Conservation (phyloP, 2,329 filamentous ascomycete species). For the Myrmaecium sp. region DNA sequence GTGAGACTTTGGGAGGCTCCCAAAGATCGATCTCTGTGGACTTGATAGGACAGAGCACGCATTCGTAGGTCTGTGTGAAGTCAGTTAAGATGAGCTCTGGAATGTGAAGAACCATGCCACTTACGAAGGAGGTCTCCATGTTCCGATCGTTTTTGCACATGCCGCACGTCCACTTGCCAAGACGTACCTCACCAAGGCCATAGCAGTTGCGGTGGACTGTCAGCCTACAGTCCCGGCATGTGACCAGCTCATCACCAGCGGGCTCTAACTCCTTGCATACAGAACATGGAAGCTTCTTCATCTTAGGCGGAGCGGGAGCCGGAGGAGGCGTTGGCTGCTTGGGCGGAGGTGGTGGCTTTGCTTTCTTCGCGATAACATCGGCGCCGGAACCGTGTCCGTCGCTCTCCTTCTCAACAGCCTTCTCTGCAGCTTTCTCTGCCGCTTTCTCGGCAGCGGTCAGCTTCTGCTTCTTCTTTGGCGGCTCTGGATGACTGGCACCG, state of each 20-base stretch:
- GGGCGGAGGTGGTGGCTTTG: slow-evolving; percentile 30
- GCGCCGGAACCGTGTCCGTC: slow-evolving; percentile 13
- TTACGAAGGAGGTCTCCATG: slow-evolving; percentile 75
- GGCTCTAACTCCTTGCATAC: slow-evolving; percentile 65
- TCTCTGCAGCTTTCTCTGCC: slow-evolving; percentile 31
- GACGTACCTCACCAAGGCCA: slow-evolving; percentile 56
- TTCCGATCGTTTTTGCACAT: slow-evolving; percentile 91
- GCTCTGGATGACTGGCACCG: slow-evolving; percentile 22
- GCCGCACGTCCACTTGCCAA: slow-evolving; percentile 83
- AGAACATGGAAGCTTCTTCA: slow-evolving; percentile 65
- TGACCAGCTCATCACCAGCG: slow-evolving; percentile 52
- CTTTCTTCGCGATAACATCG: slow-evolving; percentile 35
- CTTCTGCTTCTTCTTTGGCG: slow-evolving; percentile 45
- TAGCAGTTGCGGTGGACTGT: slow-evolving; percentile 89
- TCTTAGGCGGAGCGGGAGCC: slow-evolving; percentile 60
- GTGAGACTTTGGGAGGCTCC: slow-evolving; percentile 59
- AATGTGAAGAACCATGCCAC: slow-evolving; percentile 19
- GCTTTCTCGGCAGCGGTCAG: slow-evolving; percentile 24
- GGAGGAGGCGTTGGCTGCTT: slow-evolving; percentile 38
- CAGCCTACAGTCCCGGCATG: slow-evolving; percentile 75
- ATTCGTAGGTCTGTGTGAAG: slow-evolving; percentile 58
- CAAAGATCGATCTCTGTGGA: slow-evolving; percentile 69
- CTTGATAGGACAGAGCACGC: slow-evolving; percentile 75
- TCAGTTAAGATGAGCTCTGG: slow-evolving; percentile 7
- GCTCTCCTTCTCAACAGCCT: slow-evolving; percentile 25